phyloP scores from a whole-genome alignment of 805 yeast genomes.

The Saturnispora kantuleensis region DNA sequence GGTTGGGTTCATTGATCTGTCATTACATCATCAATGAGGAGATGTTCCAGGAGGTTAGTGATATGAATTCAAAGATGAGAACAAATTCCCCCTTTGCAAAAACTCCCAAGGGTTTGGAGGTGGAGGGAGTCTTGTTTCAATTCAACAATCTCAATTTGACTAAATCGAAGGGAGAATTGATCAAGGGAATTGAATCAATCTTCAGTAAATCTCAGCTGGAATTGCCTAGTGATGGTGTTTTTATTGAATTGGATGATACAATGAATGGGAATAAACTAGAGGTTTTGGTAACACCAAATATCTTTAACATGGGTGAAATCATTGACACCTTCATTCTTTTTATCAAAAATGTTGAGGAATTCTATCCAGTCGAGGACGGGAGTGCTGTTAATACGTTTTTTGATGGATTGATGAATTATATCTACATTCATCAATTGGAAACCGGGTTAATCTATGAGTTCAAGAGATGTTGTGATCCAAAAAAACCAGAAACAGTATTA shows the following conservation, averaged over 20 bases:
- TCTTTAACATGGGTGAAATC: slow-evolving; percentile 72
- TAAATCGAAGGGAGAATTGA: slow-evolving; percentile 13
- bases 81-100: slow-evolving; percentile 18
- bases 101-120: slow-evolving; percentile 17
- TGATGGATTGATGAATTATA: slow-evolving; percentile 49
- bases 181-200: slow-evolving; percentile 8
- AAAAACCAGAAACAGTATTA: slow-evolving; percentile 29
- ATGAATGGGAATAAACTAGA: slow-evolving; percentile 41
- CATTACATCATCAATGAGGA: slow-evolving; percentile 31
- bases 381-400: slow-evolving; percentile 38
- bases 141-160: slow-evolving; percentile 25
- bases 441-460: slow-evolving; percentile 45
- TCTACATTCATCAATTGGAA: slow-evolving; percentile 57
- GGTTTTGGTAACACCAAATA: slow-evolving; percentile 55
- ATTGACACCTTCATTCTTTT: slow-evolving; percentile 66
- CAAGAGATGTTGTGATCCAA: slow-evolving; percentile 32
- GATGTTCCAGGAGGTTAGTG: slow-evolving; percentile 18
- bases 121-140: slow-evolving; percentile 26
- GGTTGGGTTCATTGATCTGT: slow-evolving; percentile 29
- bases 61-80: slow-evolving; percentile 12
- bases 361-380: slow-evolving; percentile 27
- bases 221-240: slow-evolving; percentile 28
- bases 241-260: slow-evolving; percentile 47
- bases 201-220: slow-evolving; percentile 7
- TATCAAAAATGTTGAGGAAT: slow-evolving; percentile 44